Conservation (phyloP, 352 stramenopile genomes). For the Globisporangium takayamanum region DNA sequence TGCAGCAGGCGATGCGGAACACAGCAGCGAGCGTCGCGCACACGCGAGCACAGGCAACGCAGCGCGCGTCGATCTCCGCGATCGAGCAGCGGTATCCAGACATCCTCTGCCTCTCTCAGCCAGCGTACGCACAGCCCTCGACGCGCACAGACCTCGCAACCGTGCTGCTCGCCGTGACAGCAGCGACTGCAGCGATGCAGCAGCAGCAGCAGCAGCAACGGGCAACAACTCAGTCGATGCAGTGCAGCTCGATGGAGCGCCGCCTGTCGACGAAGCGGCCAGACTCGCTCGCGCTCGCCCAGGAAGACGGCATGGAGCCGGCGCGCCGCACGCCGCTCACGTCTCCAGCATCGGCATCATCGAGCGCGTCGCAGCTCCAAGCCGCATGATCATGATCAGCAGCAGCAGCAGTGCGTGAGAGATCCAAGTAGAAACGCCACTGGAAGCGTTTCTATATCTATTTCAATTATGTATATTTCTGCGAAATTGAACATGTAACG, state of each 20-base stretch:
- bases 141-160: slow-evolving; percentile 13
- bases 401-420: slow-evolving; percentile 5
- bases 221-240: background rate
- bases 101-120: slow-evolving; percentile 44
- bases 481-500: too few species aligned
- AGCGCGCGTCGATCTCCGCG: slow-evolving; percentile 43
- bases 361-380: background rate
- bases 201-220: slow-evolving; percentile 3
- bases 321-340: slow-evolving; percentile 8
- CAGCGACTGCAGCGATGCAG: slow-evolving; percentile 1
- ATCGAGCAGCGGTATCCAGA: slow-evolving; percentile 61
- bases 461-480: too few species aligned
- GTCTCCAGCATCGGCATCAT: slow-evolving; percentile 1
- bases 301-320: slow-evolving; percentile 8
- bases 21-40: slow-evolving; percentile 20
- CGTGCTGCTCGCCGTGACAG: slow-evolving; percentile 8
- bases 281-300: slow-evolving; percentile 7
- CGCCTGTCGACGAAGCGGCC: slow-evolving; percentile 9
- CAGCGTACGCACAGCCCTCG: slow-evolving; percentile 8
- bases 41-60: slow-evolving; percentile 18
- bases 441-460: too few species aligned
- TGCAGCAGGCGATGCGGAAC: slow-evolving; percentile 36
- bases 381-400: slow-evolving; percentile 6
- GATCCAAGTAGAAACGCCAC: background rate
- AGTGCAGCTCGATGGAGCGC: slow-evolving; percentile 12